Percentiles rank a stretch among this genome's conserved stretches.
Conservation (phyloP, 2,329 filamentous ascomycete species). For the Colletotrichum cuscutae region DNA sequence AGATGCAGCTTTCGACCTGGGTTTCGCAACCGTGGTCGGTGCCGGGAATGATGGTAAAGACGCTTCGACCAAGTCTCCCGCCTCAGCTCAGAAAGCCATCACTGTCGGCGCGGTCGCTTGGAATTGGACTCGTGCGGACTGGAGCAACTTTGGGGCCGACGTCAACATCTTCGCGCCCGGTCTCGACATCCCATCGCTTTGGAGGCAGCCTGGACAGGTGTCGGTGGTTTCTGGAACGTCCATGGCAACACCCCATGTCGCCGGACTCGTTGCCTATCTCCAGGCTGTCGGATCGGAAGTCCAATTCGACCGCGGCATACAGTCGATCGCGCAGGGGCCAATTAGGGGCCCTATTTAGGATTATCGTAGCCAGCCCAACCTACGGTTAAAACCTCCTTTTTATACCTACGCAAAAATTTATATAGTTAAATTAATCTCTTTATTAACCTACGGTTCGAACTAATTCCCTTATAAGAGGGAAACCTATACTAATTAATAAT, state of each 20-base stretch:
- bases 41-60: constrained; percentile 60
- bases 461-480: too few relatives aligned
- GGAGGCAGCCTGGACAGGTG: constrained; percentile 40
- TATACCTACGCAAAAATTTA: too few relatives aligned
- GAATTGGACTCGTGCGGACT: constrained; percentile 60
- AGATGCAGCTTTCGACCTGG: constrained; percentile 44
- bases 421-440: too few relatives aligned
- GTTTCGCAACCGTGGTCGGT: constrained; percentile 61
- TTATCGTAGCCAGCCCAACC: too few relatives aligned
- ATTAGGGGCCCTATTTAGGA: too few relatives aligned
- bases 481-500: too few relatives aligned
- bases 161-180: constrained; percentile 65
- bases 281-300: too few relatives aligned
- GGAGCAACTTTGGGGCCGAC: constrained; percentile 42
- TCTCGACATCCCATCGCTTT: constrained; percentile 55
- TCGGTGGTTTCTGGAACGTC: constrained; percentile 32
- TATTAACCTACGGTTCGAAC: too few relatives aligned
- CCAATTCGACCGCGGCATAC: too few relatives aligned
- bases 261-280: constrained; percentile 37
- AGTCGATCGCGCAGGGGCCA: too few relatives aligned
- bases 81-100: constrained; percentile 44
- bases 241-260: constrained; percentile 37
- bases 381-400: too few relatives aligned
- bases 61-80: constrained; percentile 35
- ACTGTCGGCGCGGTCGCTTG: constrained; percentile 57